Conservation (phyloP, 2,329 filamentous ascomycete species). For the Fusarium sp. region DNA sequence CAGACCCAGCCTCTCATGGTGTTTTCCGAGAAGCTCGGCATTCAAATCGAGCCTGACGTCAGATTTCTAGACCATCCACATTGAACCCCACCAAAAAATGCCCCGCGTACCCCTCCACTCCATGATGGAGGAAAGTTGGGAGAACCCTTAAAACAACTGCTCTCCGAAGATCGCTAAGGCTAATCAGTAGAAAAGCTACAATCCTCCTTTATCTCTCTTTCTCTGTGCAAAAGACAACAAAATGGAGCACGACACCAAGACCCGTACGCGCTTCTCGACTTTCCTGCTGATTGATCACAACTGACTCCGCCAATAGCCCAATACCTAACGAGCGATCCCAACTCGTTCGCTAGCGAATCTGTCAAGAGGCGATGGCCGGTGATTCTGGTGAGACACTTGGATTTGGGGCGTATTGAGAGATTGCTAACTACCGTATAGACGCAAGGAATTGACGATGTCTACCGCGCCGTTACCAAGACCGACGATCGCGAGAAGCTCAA, state of each 20-base stretch:
- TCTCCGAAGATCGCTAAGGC: constrained; percentile 20
- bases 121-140: constrained; percentile 25
- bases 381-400: constrained; percentile 77
- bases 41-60: constrained; percentile 45
- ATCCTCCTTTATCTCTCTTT: not conserved
- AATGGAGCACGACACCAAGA: constrained; percentile 84
- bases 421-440: constrained; percentile 68
- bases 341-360: constrained; percentile 88
- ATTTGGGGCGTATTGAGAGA: not conserved
- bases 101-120: constrained; percentile 51
- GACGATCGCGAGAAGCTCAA: constrained; percentile 73
- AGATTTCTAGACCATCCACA: constrained; percentile 33
- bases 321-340: constrained; percentile 83
- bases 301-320: constrained; percentile 67
- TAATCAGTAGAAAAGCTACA: constrained; percentile 16
- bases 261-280: constrained; percentile 64
- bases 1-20: constrained; percentile 13
- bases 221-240: constrained; percentile 8
- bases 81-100: constrained; percentile 41
- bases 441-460: constrained; percentile 93
- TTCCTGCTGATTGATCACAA: not conserved
- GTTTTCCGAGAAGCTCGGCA: constrained; percentile 26
- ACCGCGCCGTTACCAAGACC: constrained; percentile 74
- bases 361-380: constrained; percentile 92
- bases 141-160: constrained; percentile 23